phyloP scores from a whole-genome alignment of 768 basidiomycete species.

The Panaeolus cyanescens region DNA sequence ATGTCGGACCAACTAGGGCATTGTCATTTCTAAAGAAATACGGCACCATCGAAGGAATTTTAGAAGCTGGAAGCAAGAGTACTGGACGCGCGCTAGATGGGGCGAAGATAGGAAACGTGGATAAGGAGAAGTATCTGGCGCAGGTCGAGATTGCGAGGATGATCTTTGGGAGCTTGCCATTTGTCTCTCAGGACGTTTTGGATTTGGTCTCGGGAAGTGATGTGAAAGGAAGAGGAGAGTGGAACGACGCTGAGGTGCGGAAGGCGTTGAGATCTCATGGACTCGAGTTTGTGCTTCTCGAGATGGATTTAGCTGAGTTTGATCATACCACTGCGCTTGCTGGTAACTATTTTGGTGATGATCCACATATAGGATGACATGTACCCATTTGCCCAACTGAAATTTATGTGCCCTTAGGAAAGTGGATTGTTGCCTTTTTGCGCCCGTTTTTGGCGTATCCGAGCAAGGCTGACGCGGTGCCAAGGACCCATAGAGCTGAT shows the following conservation, averaged over 20 bases:
- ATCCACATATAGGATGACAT: too few relatives aligned
- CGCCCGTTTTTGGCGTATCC: too few relatives aligned
- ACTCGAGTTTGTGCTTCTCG: conserved; percentile 23
- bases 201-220: background rate
- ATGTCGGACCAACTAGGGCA: conserved; percentile 77
- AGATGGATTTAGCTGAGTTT: background rate
- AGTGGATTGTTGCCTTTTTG: too few relatives aligned
- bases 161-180: conserved; percentile 69
- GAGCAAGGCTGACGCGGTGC: too few relatives aligned
- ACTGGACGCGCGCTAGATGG: background rate
- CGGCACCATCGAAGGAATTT: conserved; percentile 69
- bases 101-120: conserved; percentile 13
- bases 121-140: conserved; percentile 55
- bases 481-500: too few relatives aligned
- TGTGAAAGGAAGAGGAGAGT: conserved; percentile 12
- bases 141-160: conserved; percentile 63
- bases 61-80: background rate
- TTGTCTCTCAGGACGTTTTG: conserved; percentile 40
- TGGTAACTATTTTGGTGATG: background rate
- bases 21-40: conserved; percentile 68
- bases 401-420: too few relatives aligned
- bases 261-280: conserved; percentile 52
- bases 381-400: too few relatives aligned
- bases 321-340: background rate
- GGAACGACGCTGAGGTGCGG: conserved; percentile 43